Evolutionary conservation across 1,139 yeast species (phyloP).

Genomic region (Lodderomyces pseudojiufengensis): DNA sequence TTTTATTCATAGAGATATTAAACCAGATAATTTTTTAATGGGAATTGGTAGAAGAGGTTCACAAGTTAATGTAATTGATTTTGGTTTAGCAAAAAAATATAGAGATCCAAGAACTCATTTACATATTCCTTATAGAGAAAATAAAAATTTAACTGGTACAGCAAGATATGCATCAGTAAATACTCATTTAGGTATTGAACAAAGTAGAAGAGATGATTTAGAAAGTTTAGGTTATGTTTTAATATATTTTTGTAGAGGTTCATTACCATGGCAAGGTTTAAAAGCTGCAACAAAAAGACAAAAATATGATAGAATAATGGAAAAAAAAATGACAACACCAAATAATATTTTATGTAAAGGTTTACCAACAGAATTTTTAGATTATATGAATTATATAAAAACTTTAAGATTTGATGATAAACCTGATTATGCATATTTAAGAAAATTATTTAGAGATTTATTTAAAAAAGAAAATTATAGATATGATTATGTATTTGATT

Average conservation of each 20-base stretch:
- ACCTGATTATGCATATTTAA: conserved; percentile 88
- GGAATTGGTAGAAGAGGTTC: conserved; percentile 95
- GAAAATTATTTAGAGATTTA: conserved; percentile 86
- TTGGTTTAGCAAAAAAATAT: conserved; percentile 93
- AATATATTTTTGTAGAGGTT: conserved; percentile 91
- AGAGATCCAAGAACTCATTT: conserved; percentile 94
- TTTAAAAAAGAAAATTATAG: conserved; percentile 85
- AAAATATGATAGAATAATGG: conserved; percentile 95
- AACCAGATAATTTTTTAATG: conserved; percentile 96
- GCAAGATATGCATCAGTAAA: conserved; percentile 95
- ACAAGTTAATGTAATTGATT: conserved; percentile 93
- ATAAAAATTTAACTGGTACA: conserved; percentile 94
- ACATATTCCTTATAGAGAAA: conserved; percentile 95
- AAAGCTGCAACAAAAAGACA: conserved; percentile 97
- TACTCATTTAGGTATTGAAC: conserved; percentile 96
- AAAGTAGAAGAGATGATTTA: conserved; percentile 92
- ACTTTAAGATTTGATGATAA: conserved; percentile 92
- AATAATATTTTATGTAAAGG: conserved; percentile 89
- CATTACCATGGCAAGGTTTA: conserved; percentile 97
- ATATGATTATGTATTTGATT: conserved; percentile 93
- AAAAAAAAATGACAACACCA: conserved; percentile 91
- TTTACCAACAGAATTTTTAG: conserved; percentile 84
- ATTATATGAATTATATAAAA: conserved; percentile 84
- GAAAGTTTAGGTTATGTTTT: conserved; percentile 94
- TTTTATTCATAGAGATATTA: conserved; percentile 87